phyloP scores from a whole-genome alignment of 2,329 filamentous ascomycete genomes.

The Penicillium sp. region DNA sequence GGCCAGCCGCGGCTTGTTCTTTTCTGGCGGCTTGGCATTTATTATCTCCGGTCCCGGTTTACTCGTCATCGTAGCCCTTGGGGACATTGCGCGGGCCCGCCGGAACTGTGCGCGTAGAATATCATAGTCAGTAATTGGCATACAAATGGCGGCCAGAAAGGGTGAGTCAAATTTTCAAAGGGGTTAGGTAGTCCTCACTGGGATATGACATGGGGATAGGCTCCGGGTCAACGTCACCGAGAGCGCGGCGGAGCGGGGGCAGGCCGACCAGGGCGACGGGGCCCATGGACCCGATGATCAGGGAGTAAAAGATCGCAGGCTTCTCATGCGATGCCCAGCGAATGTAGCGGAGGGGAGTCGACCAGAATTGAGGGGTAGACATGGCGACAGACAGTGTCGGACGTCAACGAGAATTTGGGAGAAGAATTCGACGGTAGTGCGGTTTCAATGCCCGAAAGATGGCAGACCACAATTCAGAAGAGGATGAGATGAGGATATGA shows the following conservation, averaged over 20 bases:
- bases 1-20: conserved; percentile 5
- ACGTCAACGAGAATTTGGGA: conserved; percentile 19
- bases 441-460: conserved; percentile 4
- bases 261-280: conserved; percentile 68
- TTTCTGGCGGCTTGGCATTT: conserved; percentile 9
- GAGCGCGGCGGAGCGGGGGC: conserved; percentile 66
- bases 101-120: conserved; percentile 38
- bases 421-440: conserved; percentile 15
- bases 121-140: conserved; percentile 11
- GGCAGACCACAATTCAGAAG: conserved; percentile 4
- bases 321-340: conserved; percentile 85
- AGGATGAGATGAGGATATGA: conserved; percentile 3
- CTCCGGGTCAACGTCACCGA: conserved; percentile 71
- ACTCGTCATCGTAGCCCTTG: conserved; percentile 48
- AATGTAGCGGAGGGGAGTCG: conserved; percentile 75
- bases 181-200: conserved; percentile 58
- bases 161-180: background rate
- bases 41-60: conserved; percentile 16
- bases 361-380: conserved; percentile 75
- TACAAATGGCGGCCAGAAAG: background rate
- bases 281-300: conserved; percentile 68
- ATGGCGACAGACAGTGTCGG: conserved; percentile 32
- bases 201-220: conserved; percentile 88
- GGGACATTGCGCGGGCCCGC: conserved; percentile 46
- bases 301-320: conserved; percentile 87